Conservation (phyloP, 257 asterid genomes). For the Henckelia pumila region DNA sequence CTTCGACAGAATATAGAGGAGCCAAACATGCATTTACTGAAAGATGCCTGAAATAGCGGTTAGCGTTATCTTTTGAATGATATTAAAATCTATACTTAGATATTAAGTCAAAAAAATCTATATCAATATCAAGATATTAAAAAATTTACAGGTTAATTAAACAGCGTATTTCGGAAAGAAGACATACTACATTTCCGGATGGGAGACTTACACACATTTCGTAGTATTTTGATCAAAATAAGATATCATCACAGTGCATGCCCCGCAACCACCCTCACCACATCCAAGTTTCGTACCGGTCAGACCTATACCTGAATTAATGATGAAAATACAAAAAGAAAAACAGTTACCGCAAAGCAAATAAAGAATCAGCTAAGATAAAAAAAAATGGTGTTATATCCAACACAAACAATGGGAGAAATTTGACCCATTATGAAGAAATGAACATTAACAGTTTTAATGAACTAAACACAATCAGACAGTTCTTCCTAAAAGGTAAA, state of each 20-base stretch:
- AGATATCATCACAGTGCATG: constrained; percentile 98
- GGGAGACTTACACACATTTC: constrained; percentile 87
- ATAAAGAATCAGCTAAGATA: background rate
- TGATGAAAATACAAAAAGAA: constrained; percentile 23
- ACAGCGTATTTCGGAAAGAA: background rate
- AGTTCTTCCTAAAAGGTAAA: too few relatives aligned
- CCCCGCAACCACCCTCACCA: constrained; percentile 99
- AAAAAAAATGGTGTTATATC: background rate
- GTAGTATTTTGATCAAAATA: constrained; percentile 60
- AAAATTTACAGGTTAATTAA: background rate
- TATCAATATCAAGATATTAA: too few relatives aligned
- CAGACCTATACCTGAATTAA: constrained; percentile 68
- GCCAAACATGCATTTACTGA: constrained; percentile 96
- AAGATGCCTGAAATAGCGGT: constrained; percentile 55
- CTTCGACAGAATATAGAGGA: constrained; percentile 93
- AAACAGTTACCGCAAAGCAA: background rate
- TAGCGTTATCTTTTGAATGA: background rate
- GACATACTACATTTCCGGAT: background rate
- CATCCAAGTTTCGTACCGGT: constrained; percentile 99
- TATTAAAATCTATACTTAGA: background rate
- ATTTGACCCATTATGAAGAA: background rate
- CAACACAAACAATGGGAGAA: background rate
- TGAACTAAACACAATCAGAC: too few relatives aligned
- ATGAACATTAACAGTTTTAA: too few relatives aligned
- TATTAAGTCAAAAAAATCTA: too few relatives aligned